phyloP scores from a whole-genome alignment of 2,329 filamentous ascomycete genomes.

The Hypomyces perniciosus region DNA sequence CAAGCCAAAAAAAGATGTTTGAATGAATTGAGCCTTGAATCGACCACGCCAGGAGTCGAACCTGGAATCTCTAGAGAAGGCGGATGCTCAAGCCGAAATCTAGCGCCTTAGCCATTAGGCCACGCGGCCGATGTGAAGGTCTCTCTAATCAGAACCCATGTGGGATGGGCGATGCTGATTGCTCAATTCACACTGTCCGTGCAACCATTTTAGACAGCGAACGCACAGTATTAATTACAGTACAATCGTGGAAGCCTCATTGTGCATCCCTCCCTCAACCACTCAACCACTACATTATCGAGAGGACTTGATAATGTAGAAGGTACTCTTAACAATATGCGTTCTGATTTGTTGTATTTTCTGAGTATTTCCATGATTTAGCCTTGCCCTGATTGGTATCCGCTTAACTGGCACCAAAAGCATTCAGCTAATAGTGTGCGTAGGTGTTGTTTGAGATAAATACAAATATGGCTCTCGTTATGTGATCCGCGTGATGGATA shows the following conservation, averaged over 20 bases:
- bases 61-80: constrained; percentile 37
- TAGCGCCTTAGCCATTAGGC: constrained; percentile 40
- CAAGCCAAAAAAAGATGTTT: not conserved
- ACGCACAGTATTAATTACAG: not conserved
- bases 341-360: too few relatives aligned
- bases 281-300: too few relatives aligned
- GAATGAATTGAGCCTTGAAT: not conserved
- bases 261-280: too few relatives aligned
- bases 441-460: too few relatives aligned
- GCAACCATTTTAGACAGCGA: not conserved
- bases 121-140: constrained; percentile 30
- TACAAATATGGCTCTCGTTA: too few relatives aligned
- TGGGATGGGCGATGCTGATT: not conserved
- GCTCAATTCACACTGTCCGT: not conserved
- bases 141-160: not conserved
- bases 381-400: too few relatives aligned
- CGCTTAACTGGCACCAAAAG: too few relatives aligned
- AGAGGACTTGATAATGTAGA: too few relatives aligned
- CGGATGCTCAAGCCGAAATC: constrained; percentile 30
- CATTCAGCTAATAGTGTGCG: too few relatives aligned
- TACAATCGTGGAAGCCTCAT: not conserved
- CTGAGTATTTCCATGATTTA: too few relatives aligned
- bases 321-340: too few relatives aligned
- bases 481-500: too few relatives aligned
- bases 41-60: constrained; percentile 40